These are phyloP conservation scores for Metschnikowia cubensis DNA, from an alignment of 805 yeast genomes.

Conservation along the genomic window DNA sequence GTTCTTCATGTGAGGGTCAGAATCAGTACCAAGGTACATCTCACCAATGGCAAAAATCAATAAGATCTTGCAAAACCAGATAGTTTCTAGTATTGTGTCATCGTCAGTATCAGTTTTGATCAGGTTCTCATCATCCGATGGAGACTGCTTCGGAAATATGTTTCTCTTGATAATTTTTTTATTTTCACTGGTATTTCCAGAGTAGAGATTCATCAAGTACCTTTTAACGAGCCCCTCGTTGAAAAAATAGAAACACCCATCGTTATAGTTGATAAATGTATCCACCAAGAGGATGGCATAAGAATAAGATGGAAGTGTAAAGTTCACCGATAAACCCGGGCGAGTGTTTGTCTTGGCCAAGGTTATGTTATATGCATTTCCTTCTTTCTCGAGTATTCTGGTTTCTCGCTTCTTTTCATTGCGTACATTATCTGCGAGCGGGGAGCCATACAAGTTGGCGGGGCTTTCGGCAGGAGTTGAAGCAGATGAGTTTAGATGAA, in stretches of 20 bases:
- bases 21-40: slow-evolving; percentile 76
- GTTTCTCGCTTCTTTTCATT: slow-evolving; percentile 42
- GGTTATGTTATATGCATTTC: slow-evolving; percentile 70
- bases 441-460: slow-evolving; percentile 10
- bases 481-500: slow-evolving; percentile 14
- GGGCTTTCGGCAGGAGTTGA: slow-evolving; percentile 14
- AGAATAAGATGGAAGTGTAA: slow-evolving; percentile 70
- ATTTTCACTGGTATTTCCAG: slow-evolving; percentile 42
- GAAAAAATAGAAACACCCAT: slow-evolving; percentile 80
- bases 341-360: slow-evolving; percentile 64
- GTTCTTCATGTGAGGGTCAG: slow-evolving; percentile 52
- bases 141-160: slow-evolving; percentile 20
- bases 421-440: slow-evolving; percentile 6
- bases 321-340: slow-evolving; percentile 65
- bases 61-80: slow-evolving; percentile 75
- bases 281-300: slow-evolving; percentile 73
- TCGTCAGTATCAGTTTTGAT: slow-evolving; percentile 42
- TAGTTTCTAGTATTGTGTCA: slow-evolving; percentile 65
- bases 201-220: slow-evolving; percentile 59
- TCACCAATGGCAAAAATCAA: slow-evolving; percentile 77
- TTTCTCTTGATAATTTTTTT: slow-evolving; percentile 36
- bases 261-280: slow-evolving; percentile 73
- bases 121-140: slow-evolving; percentile 35
- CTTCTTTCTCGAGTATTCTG: slow-evolving; percentile 63
- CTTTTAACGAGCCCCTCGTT: slow-evolving; percentile 76